A percentile compares a stretch with the other conserved stretches of the same genome.
These are phyloP conservation scores for Penicillium janthinellum DNA, from an alignment of 2,329 filamentous ascomycete genomes.

Conservation along the genomic window DNA sequence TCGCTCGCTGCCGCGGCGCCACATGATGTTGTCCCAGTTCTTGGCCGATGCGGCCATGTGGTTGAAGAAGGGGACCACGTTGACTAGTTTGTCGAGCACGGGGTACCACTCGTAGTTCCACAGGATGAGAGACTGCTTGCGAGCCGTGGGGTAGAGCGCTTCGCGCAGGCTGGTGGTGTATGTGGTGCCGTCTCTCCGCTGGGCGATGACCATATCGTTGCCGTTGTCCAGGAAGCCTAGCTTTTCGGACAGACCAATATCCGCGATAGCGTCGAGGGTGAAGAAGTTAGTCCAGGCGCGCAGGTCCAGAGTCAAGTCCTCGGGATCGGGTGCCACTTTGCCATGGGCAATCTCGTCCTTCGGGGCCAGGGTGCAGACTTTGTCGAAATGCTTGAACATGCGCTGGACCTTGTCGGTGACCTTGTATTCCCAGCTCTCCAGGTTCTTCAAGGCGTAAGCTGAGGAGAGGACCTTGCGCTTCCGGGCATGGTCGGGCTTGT, in stretches of 20 bases:
- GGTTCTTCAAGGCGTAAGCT: slow-evolving; percentile 57
- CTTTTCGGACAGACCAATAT: slow-evolving; percentile 57
- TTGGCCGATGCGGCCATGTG: slow-evolving; percentile 49
- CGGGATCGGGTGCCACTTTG: slow-evolving; percentile 20
- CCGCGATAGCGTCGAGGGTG: slow-evolving; percentile 58
- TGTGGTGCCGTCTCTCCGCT: slow-evolving; percentile 50
- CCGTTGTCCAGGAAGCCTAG: slow-evolving; percentile 56
- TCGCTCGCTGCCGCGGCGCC: slow-evolving; percentile 45
- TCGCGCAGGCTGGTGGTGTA: slow-evolving; percentile 53
- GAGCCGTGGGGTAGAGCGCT: slow-evolving; percentile 54
- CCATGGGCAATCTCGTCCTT: slow-evolving; percentile 38
- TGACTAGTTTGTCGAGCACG: slow-evolving; percentile 50
- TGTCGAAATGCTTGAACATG: slow-evolving; percentile 51
- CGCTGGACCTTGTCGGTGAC: slow-evolving; percentile 55
- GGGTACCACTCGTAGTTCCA: slow-evolving; percentile 58
- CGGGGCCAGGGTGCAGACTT: slow-evolving; percentile 32
- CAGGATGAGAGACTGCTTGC: slow-evolving; percentile 53
- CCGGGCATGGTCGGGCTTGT: slow-evolving; percentile 55
- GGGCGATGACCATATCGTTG: slow-evolving; percentile 48
- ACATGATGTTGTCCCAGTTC: slow-evolving; percentile 47
- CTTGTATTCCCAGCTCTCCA: slow-evolving; percentile 58
- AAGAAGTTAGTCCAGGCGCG: slow-evolving; percentile 59
- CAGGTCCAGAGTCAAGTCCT: slow-evolving; percentile 50
- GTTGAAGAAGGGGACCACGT: slow-evolving; percentile 47
- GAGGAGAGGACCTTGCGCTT: slow-evolving; percentile 55